Evolutionary conservation across 2,329 filamentous ascomycete species (phyloP).

Genomic region (Coniochaeta ligniaria): DNA sequence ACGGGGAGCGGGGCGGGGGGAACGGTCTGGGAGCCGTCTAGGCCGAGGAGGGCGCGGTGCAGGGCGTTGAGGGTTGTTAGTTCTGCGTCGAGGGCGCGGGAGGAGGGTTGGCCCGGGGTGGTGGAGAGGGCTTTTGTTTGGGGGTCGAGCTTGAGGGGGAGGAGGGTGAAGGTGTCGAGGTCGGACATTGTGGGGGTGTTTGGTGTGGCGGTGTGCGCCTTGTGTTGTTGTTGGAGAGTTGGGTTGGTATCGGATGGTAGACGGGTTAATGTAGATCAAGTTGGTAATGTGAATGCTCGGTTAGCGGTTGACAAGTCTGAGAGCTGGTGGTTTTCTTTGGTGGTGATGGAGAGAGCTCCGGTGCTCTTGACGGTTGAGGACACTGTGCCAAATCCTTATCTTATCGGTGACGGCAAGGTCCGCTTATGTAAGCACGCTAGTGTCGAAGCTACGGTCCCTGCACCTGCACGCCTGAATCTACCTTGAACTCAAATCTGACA

Average conservation of each 20-base stretch:
- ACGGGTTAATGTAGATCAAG: not conserved
- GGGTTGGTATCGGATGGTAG: not conserved
- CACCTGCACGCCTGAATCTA: not conserved
- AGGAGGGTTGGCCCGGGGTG: constrained; percentile 26
- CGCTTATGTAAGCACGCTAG: not conserved
- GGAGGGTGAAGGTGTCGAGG: constrained; percentile 69
- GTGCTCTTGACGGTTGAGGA: not conserved
- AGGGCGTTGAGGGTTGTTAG: constrained; percentile 71
- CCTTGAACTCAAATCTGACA: not conserved
- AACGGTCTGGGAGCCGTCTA: constrained; percentile 54
- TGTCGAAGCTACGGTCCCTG: not conserved
- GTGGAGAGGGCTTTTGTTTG: constrained; percentile 65
- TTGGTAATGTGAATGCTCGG: not conserved
- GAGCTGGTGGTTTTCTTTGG: not conserved
- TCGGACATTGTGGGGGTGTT: constrained; percentile 34
- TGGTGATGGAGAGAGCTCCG: not conserved
- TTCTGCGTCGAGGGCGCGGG: constrained; percentile 51
- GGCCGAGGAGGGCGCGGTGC: constrained; percentile 64
- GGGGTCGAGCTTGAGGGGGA: constrained; percentile 78
- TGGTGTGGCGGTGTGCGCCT: not conserved
- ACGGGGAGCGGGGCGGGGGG: constrained; percentile 85
- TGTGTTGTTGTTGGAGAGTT: not conserved
- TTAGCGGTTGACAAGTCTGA: not conserved
- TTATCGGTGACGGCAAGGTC: not conserved
- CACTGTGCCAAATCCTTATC: constrained; percentile 1